Evolutionary conservation across 73 alveolate species (phyloP).

Genomic region (Paramecium octaurelia): DNA sequence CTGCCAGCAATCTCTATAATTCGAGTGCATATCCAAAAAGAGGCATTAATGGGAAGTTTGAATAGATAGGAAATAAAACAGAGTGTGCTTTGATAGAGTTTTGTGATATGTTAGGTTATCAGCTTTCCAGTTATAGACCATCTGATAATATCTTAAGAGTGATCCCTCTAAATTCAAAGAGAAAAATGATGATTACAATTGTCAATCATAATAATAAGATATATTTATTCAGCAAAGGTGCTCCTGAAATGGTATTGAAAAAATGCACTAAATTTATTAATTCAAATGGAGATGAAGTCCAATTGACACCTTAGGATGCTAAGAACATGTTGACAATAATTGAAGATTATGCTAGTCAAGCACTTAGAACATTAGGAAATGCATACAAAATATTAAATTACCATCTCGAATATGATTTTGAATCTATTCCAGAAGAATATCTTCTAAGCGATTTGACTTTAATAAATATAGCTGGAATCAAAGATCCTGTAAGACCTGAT

Average conservation of each 20-base stretch:
- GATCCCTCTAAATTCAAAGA: slow-evolving; percentile 78
- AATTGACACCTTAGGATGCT: not conserved
- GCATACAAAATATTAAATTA: slow-evolving; percentile 74
- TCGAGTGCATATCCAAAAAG: slow-evolving; percentile 55
- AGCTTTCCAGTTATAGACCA: slow-evolving; percentile 38
- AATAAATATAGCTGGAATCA: slow-evolving; percentile 86
- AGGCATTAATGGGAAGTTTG: not conserved
- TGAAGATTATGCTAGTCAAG: slow-evolving; percentile 64
- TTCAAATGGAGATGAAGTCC: slow-evolving; percentile 58
- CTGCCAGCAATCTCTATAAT: slow-evolving; percentile 48
- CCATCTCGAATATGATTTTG: not conserved
- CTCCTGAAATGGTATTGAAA: slow-evolving; percentile 74
- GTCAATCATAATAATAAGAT: slow-evolving; percentile 34
- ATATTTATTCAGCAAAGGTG: slow-evolving; percentile 75
- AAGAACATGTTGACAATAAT: slow-evolving; percentile 59
- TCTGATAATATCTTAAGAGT: slow-evolving; percentile 59
- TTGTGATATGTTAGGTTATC: slow-evolving; percentile 54
- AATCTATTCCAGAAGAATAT: slow-evolving; percentile 9
- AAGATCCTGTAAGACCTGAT: slow-evolving; percentile 92
- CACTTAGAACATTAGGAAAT: slow-evolving; percentile 77
- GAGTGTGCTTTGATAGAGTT: slow-evolving; percentile 67
- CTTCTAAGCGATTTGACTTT: slow-evolving; percentile 69
- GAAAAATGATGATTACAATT: slow-evolving; percentile 89
- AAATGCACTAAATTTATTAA: slow-evolving; percentile 60
- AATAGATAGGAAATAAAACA: slow-evolving; percentile 59